Conservation (phyloP, 805 yeast genomes). For the Myxozyma geophila region DNA sequence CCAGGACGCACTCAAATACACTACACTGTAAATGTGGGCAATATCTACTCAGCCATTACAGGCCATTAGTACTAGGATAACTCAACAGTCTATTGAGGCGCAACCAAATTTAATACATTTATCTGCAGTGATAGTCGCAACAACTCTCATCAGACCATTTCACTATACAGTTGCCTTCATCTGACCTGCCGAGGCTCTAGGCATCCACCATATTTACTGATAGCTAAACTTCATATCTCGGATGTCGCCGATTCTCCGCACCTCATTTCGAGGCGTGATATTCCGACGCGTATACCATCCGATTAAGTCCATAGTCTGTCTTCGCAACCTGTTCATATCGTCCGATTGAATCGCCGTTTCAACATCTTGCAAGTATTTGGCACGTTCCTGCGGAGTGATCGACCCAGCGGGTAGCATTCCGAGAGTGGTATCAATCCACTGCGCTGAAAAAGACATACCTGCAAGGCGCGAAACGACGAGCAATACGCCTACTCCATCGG, state of each 20-base stretch:
- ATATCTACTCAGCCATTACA: no score
- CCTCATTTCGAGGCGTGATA: constrained; percentile 44
- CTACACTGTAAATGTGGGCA: no score
- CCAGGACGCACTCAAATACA: no score
- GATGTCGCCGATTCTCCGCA: constrained; percentile 24
- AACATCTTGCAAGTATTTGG: constrained; percentile 62
- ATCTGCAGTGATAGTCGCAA: no score
- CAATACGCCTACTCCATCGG: constrained; percentile 76
- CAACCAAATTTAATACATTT: no score
- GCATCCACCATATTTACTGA: neutral
- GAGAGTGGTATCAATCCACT: constrained; percentile 67
- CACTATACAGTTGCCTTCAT: no score
- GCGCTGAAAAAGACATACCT: constrained; percentile 49
- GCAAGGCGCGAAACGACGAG: constrained; percentile 62
- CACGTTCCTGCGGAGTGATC: constrained; percentile 69
- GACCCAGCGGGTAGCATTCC: constrained; percentile 62
- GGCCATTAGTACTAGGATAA: no score
- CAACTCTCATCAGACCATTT: no score
- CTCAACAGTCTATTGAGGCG: no score
- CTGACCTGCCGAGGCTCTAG: no score
- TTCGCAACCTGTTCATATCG: constrained; percentile 74
- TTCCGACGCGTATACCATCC: constrained; percentile 83
- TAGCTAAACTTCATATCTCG: constrained; percentile 19
- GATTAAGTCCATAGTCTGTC: constrained; percentile 74
- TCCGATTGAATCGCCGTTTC: constrained; percentile 61